Evolutionary conservation across 768 basidiomycete genomes (phyloP).

Genomic region (Crassisporium funariophilum): DNA sequence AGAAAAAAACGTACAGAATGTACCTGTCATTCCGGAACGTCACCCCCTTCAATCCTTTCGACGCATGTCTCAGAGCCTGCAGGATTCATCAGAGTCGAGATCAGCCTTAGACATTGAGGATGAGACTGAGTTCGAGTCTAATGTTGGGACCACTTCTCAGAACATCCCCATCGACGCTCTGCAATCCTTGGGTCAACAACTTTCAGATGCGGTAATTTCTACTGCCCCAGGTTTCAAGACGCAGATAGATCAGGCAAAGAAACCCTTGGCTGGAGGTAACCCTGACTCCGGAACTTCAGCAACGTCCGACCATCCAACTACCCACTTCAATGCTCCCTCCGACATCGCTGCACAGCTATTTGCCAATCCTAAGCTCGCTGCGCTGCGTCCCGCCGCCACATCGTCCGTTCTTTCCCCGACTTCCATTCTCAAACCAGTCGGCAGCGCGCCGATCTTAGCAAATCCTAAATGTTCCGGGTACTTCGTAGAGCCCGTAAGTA

Average conservation of each 20-base stretch:
- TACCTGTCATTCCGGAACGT: background rate
- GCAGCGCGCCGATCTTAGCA: conserved; percentile 66
- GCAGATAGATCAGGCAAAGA: conserved; percentile 1
- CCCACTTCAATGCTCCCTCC: conserved; percentile 36
- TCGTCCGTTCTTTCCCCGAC: conserved; percentile 3
- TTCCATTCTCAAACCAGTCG: conserved; percentile 25
- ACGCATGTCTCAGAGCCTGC: conserved; percentile 7
- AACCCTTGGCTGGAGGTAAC: background rate
- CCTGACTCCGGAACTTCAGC: background rate
- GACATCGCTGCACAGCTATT: conserved; percentile 46
- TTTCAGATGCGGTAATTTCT: conserved; percentile 45
- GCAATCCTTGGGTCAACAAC: conserved; percentile 38
- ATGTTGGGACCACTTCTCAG: conserved; percentile 10
- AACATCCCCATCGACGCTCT: conserved; percentile 32
- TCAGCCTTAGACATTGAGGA: conserved; percentile 54
- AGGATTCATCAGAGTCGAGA: conserved; percentile 38
- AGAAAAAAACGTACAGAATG: conserved; percentile 16
- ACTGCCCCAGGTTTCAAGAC: conserved; percentile 18
- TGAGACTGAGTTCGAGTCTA: conserved; percentile 24
- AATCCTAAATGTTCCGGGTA: conserved; percentile 94
- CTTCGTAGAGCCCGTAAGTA: conserved; percentile 90
- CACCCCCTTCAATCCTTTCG: conserved; percentile 14
- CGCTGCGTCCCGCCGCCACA: conserved; percentile 29
- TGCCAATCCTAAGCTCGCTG: conserved; percentile 45
- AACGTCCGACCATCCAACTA: conserved; percentile 21